These are phyloP conservation scores for Penicillium sp. DNA, from an alignment of 2,329 filamentous ascomycete species.

Conservation along the genomic window DNA sequence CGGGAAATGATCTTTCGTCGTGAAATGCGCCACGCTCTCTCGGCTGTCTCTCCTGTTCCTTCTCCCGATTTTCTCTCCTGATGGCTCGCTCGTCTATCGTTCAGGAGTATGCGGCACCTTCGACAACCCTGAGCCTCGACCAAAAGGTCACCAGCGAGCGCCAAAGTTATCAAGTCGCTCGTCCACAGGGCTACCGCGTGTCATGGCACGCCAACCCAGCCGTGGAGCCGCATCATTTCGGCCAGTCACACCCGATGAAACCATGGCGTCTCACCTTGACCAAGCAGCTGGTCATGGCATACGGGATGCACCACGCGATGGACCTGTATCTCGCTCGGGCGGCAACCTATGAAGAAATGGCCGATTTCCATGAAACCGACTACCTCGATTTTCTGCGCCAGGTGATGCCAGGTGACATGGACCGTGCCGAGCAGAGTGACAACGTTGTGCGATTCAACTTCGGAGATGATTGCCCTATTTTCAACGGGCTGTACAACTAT, in stretches of 20 bases:
- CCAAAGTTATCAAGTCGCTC: constrained; percentile 62
- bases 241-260: constrained; percentile 96
- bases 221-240: constrained; percentile 96
- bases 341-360: constrained; percentile 81
- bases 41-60: background rate
- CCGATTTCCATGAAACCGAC: constrained; percentile 77
- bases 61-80: constrained; percentile 6
- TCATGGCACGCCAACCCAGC: constrained; percentile 93
- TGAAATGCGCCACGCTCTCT: constrained; percentile 9
- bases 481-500: constrained; percentile 92
- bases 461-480: constrained; percentile 90
- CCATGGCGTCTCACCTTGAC: constrained; percentile 94
- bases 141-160: constrained; percentile 50
- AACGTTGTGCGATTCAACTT: constrained; percentile 69
- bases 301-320: constrained; percentile 96
- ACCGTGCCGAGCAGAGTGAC: constrained; percentile 55
- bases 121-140: constrained; percentile 45
- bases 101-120: constrained; percentile 46
- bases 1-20: constrained; percentile 7
- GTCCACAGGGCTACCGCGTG: constrained; percentile 80
- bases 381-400: constrained; percentile 84
- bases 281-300: constrained; percentile 88
- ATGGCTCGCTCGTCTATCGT: constrained; percentile 45
- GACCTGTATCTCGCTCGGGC: constrained; percentile 81
- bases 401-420: constrained; percentile 64